Base-by-base conservation (phyloP, 306 rosid species). In the Potentilla sterilis region DNA sequence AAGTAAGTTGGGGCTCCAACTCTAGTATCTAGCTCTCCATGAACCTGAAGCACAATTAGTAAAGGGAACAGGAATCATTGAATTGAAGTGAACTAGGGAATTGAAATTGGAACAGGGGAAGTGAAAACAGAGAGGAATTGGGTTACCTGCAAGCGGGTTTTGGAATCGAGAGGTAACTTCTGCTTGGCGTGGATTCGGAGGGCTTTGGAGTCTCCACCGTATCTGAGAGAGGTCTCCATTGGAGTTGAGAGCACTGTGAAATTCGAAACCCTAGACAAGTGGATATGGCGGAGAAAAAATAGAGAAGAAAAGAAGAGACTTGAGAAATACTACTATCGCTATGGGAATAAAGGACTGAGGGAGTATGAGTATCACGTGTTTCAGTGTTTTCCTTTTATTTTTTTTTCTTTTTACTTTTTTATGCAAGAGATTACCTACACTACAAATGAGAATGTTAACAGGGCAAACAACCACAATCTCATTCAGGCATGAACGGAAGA, bases 211-310 rank as follows among this genome's bases (percentile, higher is more conserved):
- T 92, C 92, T 70, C 84, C 90, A 41, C 76, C 86, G 5, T 74
- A 95, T 85, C 97, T 79, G 57, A 96, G 84, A 72, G 97, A 96
- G 55, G 99, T 90, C 80, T 96, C 98, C 98, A 96, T 96, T 55
- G 9, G 66, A 59, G 66, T 63, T 34, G 21, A 47, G 37, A 63
- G 22, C 44, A 43, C 42, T 5, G 6, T 4, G 8, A 28, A 15
- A 49, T 28, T 51, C 44, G 13, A 74, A 61, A 64, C 64, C 48
- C 46, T 22, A 34, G 35, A 12, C 40, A 78, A 66, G 8, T 46
- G 48, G 75, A 68, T 21, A 52, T 57, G 75, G 80, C 69, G 81
- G 75, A 77, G 70, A 16, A 55, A 21, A 0, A 19, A 32, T 48
- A 16, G 65, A 12, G 62, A 55, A 22, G 35, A 57, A 28, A 28